phyloP scores from a whole-genome alignment of 495 filamentous ascomycete species.

The Cryomyces antarcticus region DNA sequence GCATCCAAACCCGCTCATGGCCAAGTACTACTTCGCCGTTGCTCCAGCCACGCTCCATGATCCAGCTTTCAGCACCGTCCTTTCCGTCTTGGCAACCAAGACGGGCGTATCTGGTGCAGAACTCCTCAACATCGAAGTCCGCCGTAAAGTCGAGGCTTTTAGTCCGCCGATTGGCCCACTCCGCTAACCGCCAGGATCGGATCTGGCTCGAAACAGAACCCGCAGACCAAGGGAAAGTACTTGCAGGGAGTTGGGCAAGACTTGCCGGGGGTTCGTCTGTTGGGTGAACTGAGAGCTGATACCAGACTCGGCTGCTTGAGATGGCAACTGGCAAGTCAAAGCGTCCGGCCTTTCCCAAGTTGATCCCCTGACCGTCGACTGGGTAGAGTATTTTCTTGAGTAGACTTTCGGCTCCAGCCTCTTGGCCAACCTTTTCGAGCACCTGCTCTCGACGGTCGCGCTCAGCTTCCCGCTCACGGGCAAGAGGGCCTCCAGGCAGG shows the following conservation, averaged over 20 bases:
- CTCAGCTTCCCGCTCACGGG: slow-evolving; percentile 54
- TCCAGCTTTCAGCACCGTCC: slow-evolving; percentile 90
- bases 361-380: slow-evolving; percentile 49
- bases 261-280: slow-evolving; percentile 65
- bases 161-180: slow-evolving; percentile 88
- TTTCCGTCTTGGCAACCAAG: slow-evolving; percentile 78
- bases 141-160: slow-evolving; percentile 91
- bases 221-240: slow-evolving; percentile 46
- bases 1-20: slow-evolving; percentile 81
- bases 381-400: slow-evolving; percentile 70
- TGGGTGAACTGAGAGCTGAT: slow-evolving; percentile 79
- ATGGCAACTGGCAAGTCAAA: slow-evolving; percentile 50
- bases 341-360: slow-evolving; percentile 49
- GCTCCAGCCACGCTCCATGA: slow-evolving; percentile 90
- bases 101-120: slow-evolving; percentile 55
- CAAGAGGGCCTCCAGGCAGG: slow-evolving; percentile 40
- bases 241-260: slow-evolving; percentile 40
- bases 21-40: slow-evolving; percentile 91
- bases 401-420: slow-evolving; percentile 69
- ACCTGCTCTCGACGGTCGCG: slow-evolving; percentile 63
- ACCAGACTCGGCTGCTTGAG: slow-evolving; percentile 78
- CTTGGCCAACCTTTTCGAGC: slow-evolving; percentile 65
- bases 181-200: slow-evolving; percentile 75
- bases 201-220: slow-evolving; percentile 80
- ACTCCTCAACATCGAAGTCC: slow-evolving; percentile 90